phyloP scores from a whole-genome alignment of 2,329 filamentous ascomycete species.

The Ascochyta rabiei region DNA sequence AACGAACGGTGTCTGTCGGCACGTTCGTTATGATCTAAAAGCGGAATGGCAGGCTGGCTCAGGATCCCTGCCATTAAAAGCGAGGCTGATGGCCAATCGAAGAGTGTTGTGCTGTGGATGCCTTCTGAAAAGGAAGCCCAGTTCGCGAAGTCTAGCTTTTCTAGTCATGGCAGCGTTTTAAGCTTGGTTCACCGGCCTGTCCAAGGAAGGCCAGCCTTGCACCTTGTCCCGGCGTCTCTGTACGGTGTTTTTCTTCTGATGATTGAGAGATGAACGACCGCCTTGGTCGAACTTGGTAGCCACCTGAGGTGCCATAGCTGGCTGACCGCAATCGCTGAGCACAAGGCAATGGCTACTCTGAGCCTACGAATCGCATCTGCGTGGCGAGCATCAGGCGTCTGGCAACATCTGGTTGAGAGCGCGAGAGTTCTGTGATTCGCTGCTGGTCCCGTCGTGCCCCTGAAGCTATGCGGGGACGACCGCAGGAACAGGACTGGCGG shows the following conservation, averaged over 20 bases:
- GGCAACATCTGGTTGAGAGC: conserved; percentile 14
- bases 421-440: conserved; percentile 31
- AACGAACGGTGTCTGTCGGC: conserved; percentile 20
- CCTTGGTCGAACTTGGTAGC: not conserved
- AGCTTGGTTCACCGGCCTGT: conserved; percentile 29
- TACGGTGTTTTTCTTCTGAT: not conserved
- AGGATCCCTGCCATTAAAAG: conserved; percentile 27
- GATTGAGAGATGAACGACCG: conserved; percentile 2
- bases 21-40: conserved; percentile 42
- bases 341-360: not conserved
- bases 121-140: conserved; percentile 30
- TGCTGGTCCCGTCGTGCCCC: conserved; percentile 26
- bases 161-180: conserved; percentile 26
- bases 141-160: conserved; percentile 30
- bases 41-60: conserved; percentile 37
- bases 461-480: conserved; percentile 27
- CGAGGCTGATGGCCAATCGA: conserved; percentile 32
- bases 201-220: conserved; percentile 27
- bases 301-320: not conserved
- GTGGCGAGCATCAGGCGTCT: conserved; percentile 21
- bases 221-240: conserved; percentile 3
- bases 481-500: conserved; percentile 38
- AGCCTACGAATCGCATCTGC: conserved; percentile 4
- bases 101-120: conserved; percentile 16
- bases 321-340: not conserved